Conservation (phyloP, 805 yeast genomes). For the Blastobotrys robertii region DNA sequence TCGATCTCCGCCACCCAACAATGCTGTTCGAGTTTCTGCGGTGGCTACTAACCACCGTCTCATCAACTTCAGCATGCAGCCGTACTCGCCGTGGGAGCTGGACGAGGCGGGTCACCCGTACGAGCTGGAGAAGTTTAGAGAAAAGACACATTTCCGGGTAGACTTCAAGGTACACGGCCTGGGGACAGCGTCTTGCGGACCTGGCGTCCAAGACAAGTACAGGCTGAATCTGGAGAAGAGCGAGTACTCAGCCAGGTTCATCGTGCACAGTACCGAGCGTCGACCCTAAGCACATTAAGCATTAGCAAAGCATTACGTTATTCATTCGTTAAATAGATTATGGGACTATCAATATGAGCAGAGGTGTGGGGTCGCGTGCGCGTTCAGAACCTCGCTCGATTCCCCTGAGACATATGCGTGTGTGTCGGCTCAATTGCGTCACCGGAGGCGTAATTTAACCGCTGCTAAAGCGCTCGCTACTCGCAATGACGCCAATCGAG, state of each 20-base stretch:
- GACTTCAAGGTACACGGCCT: constrained; percentile 22
- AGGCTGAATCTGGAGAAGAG: constrained; percentile 2
- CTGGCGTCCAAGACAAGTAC: constrained; percentile 17
- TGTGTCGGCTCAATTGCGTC: too few relatives aligned
- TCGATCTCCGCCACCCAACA: neutral
- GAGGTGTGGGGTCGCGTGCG: too few relatives aligned
- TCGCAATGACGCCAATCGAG: too few relatives aligned
- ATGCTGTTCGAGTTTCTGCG: neutral
- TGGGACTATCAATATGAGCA: too few relatives aligned
- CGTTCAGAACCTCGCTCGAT: too few relatives aligned
- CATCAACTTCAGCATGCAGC: constrained; percentile 14
- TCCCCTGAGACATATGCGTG: too few relatives aligned
- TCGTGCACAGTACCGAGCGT: neutral
- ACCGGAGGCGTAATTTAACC: too few relatives aligned
- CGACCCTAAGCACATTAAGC: too few relatives aligned
- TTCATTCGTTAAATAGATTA: too few relatives aligned
- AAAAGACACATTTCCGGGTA: constrained; percentile 15
- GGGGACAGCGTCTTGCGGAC: constrained; percentile 25
- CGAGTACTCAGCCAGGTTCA: neutral
- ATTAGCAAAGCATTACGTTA: too few relatives aligned
- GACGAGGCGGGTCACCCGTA: constrained; percentile 21
- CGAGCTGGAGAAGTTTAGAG: constrained; percentile 13
- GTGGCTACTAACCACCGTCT: neutral
- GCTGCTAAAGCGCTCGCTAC: too few relatives aligned
- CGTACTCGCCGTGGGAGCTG: constrained; percentile 11